Evolutionary conservation across 495 filamentous ascomycete genomes (phyloP), one percentile per base, ranked within the genome.

Genomic region (Penicillium angulare): DNA sequence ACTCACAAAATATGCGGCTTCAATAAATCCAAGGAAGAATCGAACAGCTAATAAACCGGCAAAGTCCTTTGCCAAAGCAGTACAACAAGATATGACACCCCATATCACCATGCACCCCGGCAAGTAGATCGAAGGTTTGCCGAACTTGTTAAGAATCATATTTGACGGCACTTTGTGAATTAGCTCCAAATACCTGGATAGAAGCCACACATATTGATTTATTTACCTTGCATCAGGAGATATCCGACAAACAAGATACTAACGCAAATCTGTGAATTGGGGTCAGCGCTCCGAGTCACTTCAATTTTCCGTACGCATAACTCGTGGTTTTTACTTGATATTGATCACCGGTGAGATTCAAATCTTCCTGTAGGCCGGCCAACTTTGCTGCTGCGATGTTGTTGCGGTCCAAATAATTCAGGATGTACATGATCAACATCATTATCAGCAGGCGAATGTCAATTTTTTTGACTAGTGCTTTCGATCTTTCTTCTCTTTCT

Each of bases 231-330:
- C 20, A 22, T 57, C 27, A 57, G 43, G 9, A 68, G 57, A 47
- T 74, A 79, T 17, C 78, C 78, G 20, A 82, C 78, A 50, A 83
- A 82, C 16, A 83, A 63, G 59, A 82, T 80, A 55, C 74, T 78
- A 26, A 79, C 76, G 36, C 72, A 75, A 5, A 78, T 71, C 53
- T 85, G 17, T 0, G 27, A 9, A 40, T 21, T 41, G 38, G 3
- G 3, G 21, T 41, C 18, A 41, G 38, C 8, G 16, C n/a, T 40
- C 38, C 75, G 17, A 23, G 18, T 13, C 1, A 20, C 8, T 32
- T 47, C 15, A 34, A 23, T 12, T 23, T 15, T 35, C 20, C 16
- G 8, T 34, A 3, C 9, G 3, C n/a, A 18, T 18, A 1, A 8
- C 16, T 5, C 17, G 27, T 7, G 4, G 33, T 45, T n/a, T 34